Evolutionary conservation across 2,329 filamentous ascomycete species (phyloP).

Genomic region (Metarhizium humberi): DNA sequence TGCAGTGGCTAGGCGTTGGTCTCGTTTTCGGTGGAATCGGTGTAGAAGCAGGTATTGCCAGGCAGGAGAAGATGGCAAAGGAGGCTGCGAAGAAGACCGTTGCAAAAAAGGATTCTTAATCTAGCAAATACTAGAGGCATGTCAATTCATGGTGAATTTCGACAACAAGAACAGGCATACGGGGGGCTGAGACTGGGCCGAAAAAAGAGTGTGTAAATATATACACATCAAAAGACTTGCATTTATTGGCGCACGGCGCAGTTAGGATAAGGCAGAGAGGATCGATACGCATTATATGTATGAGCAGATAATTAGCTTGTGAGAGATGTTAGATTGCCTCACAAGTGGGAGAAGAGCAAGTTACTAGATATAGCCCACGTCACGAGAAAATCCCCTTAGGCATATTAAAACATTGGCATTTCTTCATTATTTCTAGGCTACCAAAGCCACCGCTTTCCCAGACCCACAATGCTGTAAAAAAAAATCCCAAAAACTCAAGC

Average conservation of each 20-base stretch:
- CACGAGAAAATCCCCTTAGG: not conserved
- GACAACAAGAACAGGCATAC: not conserved
- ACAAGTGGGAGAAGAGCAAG: no score
- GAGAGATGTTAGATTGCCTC: no score
- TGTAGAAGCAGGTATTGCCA: conserved; percentile 74
- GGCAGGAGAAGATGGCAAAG: conserved; percentile 77
- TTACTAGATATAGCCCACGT: not conserved
- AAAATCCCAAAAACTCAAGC: not conserved
- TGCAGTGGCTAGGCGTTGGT: conserved; percentile 88
- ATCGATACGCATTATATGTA: not conserved
- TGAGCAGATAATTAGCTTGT: no score
- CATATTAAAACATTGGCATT: not conserved
- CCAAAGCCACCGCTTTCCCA: not conserved
- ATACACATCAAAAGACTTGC: not conserved
- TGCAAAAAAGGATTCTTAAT: conserved; percentile 22
- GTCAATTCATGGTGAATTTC: not conserved
- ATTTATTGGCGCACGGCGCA: not conserved
- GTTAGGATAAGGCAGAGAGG: not conserved
- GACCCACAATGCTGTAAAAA: not conserved
- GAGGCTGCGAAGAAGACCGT: conserved; percentile 46
- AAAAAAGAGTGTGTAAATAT: not conserved
- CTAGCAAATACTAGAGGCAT: not conserved
- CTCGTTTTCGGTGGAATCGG: conserved; percentile 94
- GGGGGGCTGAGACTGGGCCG: no score
- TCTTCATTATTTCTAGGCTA: not conserved